Base-by-base conservation (phyloP, 2,329 filamentous ascomycete genomes). In the Botryotinia globosa region DNA sequence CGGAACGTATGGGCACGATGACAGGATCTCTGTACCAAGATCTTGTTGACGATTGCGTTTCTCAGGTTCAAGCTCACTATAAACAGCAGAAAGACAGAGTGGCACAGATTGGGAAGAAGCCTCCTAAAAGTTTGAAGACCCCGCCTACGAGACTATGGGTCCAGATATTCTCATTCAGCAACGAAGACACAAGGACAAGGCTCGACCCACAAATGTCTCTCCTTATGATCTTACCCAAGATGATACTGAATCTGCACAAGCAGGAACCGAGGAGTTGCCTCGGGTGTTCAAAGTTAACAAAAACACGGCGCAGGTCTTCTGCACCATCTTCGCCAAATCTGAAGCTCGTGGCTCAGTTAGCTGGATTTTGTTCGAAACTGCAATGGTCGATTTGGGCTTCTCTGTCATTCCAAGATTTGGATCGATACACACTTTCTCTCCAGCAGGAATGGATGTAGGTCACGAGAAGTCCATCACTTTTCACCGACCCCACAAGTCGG, bases 1-100 rank as follows among this genome's bases (percentile, higher is more conserved):
- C 79, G 1, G 78, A 82, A 0, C 83, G 82, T 39, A 74, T 80
- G 0, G 84, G 84, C 2, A 79, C 80, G 0, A 83, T 80, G n/a
- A 73, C 86, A 22, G 82, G 81, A 1, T 81, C 81, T 59, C 75
- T 86, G 0, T 87, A 86, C 73, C 79, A 84, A 62, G 82, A 85
- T 62, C 69, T 84, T 10, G 76, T 85, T 4, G 78, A 84, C 0
- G 81, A 83, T 1, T 82, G 81, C 69, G 62, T 85, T 0, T 54
- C 74, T 1, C 77, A 80, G 8, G 74, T 86, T 0, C 72, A 82
- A 29, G 73, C 74, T 0, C 79, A 80, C 34, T 78, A 79, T 22
- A 72, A 79, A 25, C 75, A 77, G 25, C 63, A 78, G 34, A 73
- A 77, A 29, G 48, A 10, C 14, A 74, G 79, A 25, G 39, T 70